These are phyloP conservation scores for Hippophae tibetana DNA, from an alignment of 306 rosid species.

Conservation along the genomic window DNA sequence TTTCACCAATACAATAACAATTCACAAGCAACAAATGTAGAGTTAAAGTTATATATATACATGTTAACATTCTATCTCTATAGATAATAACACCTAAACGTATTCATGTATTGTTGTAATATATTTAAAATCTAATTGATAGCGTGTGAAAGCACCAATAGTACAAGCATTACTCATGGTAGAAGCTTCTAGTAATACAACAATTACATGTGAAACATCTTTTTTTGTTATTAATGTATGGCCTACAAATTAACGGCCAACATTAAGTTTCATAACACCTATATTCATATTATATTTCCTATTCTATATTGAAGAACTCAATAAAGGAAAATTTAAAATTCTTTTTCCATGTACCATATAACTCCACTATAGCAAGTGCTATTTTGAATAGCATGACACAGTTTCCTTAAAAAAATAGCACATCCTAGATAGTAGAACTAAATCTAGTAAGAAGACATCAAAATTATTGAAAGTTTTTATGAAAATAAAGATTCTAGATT, in stretches of 20 bases:
- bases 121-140: too few relatives aligned
- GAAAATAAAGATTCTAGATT: too few relatives aligned
- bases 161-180: too few relatives aligned
- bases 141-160: too few relatives aligned
- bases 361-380: constrained; percentile 93
- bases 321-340: not conserved
- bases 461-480: not conserved
- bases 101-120: too few relatives aligned
- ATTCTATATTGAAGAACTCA: too few relatives aligned
- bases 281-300: constrained; percentile 5
- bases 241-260: constrained; percentile 51
- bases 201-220: constrained; percentile 99
- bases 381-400: constrained; percentile 94
- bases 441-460: constrained; percentile 26
- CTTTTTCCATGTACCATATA: constrained; percentile 70
- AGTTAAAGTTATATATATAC: too few relatives aligned
- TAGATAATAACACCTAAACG: too few relatives aligned
- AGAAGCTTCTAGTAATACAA: constrained; percentile 25
- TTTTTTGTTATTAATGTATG: constrained; percentile 91
- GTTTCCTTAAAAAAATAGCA: constrained; percentile 97
- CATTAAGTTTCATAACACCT: constrained; percentile 26
- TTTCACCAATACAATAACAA: too few relatives aligned
- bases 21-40: too few relatives aligned
- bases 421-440: constrained; percentile 98
- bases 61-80: too few relatives aligned